phyloP scores from a whole-genome alignment of 805 yeast species.

The Lachancea mirantina region DNA sequence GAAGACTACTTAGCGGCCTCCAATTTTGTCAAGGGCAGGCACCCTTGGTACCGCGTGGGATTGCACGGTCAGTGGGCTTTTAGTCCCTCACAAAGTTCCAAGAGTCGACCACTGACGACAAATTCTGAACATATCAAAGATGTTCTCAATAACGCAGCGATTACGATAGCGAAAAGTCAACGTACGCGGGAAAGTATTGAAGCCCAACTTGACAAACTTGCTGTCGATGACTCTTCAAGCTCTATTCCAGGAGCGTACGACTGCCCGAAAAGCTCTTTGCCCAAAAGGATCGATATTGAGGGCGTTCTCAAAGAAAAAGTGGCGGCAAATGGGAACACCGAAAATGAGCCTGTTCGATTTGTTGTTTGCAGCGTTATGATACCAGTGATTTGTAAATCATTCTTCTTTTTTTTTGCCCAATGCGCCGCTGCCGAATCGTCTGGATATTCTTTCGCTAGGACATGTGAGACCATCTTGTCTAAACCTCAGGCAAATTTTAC shows the following conservation, averaged over 20 bases:
- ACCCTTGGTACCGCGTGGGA: constrained; percentile 7
- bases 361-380: not conserved
- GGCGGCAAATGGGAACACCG: not conserved
- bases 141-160: constrained; percentile 5
- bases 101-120: constrained; percentile 1
- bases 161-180: constrained; percentile 5
- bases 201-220: constrained; percentile 4
- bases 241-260: constrained; percentile 3
- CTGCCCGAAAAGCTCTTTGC: not conserved
- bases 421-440: constrained; percentile 2
- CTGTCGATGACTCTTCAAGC: not conserved
- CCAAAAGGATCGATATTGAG: not conserved
- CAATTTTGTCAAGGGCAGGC: constrained; percentile 5
- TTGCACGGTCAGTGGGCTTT: too few species aligned
- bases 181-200: constrained; percentile 5
- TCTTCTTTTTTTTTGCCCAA: constrained; percentile 5
- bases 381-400: constrained; percentile 2
- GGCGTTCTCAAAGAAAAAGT: not conserved
- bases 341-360: constrained; percentile 2
- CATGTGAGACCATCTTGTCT: constrained; percentile 1
- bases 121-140: constrained; percentile 5
- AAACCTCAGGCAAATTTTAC: constrained; percentile 2
- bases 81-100: not conserved
- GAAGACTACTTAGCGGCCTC: too few species aligned
- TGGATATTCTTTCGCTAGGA: constrained; percentile 2